phyloP scores from a whole-genome alignment of 352 stramenopile species.

The Globisporangium rhizosaccharum region DNA sequence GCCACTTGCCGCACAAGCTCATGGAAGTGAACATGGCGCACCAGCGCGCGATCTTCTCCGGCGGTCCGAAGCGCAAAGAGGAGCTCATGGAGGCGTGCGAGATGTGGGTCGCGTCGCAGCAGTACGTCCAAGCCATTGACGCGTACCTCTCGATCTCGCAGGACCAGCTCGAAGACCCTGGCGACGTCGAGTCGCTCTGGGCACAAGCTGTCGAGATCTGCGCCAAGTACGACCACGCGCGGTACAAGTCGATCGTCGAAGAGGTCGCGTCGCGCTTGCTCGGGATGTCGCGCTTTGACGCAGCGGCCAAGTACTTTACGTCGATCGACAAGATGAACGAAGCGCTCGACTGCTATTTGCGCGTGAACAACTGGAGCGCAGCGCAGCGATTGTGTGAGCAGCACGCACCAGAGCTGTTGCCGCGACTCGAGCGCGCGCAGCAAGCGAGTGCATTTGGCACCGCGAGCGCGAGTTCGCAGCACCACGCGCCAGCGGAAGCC shows the following conservation, averaged over 20 bases:
- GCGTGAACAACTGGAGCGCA: constrained; percentile 68
- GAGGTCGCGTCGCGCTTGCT: constrained; percentile 84
- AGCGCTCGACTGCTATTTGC: constrained; percentile 84
- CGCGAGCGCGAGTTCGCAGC: constrained; percentile 16
- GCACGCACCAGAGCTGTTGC: constrained; percentile 72
- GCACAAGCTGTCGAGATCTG: constrained; percentile 86
- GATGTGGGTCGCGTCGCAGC: constrained; percentile 83
- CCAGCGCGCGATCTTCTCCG: constrained; percentile 74
- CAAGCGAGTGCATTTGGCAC: constrained; percentile 74
- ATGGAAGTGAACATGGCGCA: constrained; percentile 88
- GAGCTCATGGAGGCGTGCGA: constrained; percentile 83
- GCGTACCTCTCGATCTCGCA: constrained; percentile 84
- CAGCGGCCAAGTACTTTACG: constrained; percentile 85
- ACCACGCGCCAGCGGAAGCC: constrained; percentile 42
- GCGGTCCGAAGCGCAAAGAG: constrained; percentile 70
- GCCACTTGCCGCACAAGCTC: constrained; percentile 90
- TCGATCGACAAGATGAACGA: constrained; percentile 91
- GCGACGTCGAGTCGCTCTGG: constrained; percentile 88
- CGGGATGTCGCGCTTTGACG: constrained; percentile 79
- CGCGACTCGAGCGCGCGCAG: constrained; percentile 73
- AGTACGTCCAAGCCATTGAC: constrained; percentile 91
- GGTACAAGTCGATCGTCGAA: constrained; percentile 87
- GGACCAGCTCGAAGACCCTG: constrained; percentile 53
- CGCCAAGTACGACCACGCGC: constrained; percentile 77
- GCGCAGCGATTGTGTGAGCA: constrained; percentile 78